phyloP scores from a whole-genome alignment of 805 yeast genomes.

The Metschnikowia aberdeeniae region DNA sequence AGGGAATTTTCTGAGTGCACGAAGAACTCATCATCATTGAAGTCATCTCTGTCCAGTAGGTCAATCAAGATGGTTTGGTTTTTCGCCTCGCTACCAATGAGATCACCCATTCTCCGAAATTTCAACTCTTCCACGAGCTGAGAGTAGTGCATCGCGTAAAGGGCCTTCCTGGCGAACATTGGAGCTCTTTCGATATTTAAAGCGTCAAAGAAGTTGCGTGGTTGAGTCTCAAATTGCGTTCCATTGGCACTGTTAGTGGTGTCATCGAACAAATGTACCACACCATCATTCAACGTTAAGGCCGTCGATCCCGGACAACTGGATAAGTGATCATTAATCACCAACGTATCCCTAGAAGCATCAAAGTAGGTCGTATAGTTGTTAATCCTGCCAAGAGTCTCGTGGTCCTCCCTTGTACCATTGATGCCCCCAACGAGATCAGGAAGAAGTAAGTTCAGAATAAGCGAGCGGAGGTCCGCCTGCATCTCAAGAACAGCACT shows the following conservation, averaged over 20 bases:
- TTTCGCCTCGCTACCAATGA: constrained; percentile 50
- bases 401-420: constrained; percentile 20
- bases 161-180: constrained; percentile 33
- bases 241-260: not conserved
- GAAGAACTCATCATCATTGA: constrained; percentile 20
- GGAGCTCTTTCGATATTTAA: constrained; percentile 21
- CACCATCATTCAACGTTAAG: constrained; percentile 29
- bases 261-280: constrained; percentile 29
- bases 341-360: constrained; percentile 10
- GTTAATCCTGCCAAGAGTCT: constrained; percentile 9
- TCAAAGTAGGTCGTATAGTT: constrained; percentile 15
- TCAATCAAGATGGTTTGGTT: constrained; percentile 63
- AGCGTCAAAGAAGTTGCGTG: constrained; percentile 19
- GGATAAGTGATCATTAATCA: constrained; percentile 19
- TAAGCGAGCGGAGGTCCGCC: constrained; percentile 24
- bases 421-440: constrained; percentile 28
- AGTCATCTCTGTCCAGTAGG: constrained; percentile 32
- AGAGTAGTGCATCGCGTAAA: constrained; percentile 45
- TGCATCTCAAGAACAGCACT: constrained; percentile 31
- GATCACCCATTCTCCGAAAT: constrained; percentile 50
- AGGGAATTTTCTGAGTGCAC: not conserved
- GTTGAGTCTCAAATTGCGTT: not conserved
- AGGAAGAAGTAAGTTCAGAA: constrained; percentile 25
- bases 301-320: constrained; percentile 14
- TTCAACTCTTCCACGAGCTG: constrained; percentile 67